Evolutionary conservation across 1,284 basidiomycete genomes (phyloP).

Genomic region (Macrocystidia cucumis): DNA sequence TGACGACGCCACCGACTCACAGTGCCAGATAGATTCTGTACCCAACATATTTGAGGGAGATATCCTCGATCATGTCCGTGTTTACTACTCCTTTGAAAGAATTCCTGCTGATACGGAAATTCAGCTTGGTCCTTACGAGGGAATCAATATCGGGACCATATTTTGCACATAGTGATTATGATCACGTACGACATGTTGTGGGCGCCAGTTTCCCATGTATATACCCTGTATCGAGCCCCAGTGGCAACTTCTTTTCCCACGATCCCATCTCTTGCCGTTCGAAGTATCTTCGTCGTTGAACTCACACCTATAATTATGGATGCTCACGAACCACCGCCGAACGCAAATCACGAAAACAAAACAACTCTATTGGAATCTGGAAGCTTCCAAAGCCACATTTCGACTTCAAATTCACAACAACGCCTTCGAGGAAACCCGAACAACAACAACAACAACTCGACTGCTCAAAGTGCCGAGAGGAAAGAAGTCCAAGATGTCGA

Average conservation of each 20-base stretch:
- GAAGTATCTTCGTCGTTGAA: no score
- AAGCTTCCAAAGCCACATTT: conserved; percentile 39
- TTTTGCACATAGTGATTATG: conserved; percentile 27
- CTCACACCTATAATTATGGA: no score
- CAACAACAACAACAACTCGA: no score
- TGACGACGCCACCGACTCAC: conserved; percentile 38
- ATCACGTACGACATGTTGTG: no score
- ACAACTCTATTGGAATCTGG: conserved; percentile 3
- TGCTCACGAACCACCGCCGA: no score
- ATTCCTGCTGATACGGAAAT: conserved; percentile 2
- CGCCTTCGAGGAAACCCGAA: conserved; percentile 32
- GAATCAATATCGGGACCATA: conserved; percentile 41
- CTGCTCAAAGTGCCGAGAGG: no score
- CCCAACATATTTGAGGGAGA: conserved; percentile 34
- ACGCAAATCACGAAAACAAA: neutral
- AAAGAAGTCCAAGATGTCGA: no score
- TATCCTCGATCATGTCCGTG: conserved; percentile 36
- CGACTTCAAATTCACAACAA: conserved; percentile 31
- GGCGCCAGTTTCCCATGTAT: no score
- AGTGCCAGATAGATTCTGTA: conserved; percentile 37
- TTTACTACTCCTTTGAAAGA: neutral
- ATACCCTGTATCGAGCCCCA: no score
- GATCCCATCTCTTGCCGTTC: no score
- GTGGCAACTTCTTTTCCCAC: no score
- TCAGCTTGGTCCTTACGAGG: conserved; percentile 45